phyloP scores from a whole-genome alignment of 164 flowering plant genomes.

The Stephania yunnanensis region DNA sequence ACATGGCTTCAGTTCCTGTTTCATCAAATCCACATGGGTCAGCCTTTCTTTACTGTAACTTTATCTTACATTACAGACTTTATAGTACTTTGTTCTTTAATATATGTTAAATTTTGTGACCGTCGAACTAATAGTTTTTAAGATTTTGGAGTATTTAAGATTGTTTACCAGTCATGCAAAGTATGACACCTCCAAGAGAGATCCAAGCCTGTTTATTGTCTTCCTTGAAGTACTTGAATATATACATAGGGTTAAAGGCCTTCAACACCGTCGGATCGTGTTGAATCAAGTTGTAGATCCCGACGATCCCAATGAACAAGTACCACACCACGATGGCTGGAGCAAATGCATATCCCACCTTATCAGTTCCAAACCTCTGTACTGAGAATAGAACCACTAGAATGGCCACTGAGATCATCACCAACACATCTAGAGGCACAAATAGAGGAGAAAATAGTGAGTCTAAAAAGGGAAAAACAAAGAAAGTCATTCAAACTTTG shows the following conservation, averaged over 20 bases:
- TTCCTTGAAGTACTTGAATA: slow-evolving; percentile 19
- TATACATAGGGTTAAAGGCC: slow-evolving; percentile 23
- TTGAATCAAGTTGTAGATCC: slow-evolving; percentile 16
- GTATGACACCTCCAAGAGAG: slow-evolving; percentile 28
- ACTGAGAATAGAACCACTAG: slow-evolving; percentile 21
- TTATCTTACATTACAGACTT: neutral
- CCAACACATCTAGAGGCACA: slow-evolving; percentile 19
- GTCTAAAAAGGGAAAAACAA: neutral
- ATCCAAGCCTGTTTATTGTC: slow-evolving; percentile 26
- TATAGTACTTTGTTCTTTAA: neutral
- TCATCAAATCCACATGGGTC: neutral
- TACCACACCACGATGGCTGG: slow-evolving; percentile 25
- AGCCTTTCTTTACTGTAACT: neutral
- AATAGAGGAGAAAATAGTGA: neutral
- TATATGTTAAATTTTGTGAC: no score
- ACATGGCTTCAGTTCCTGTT: slow-evolving; percentile 27
- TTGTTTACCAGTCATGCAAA: slow-evolving; percentile 26
- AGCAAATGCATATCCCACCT: slow-evolving; percentile 30
- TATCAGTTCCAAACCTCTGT: slow-evolving; percentile 32
- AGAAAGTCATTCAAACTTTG: neutral
- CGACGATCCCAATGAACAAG: slow-evolving; percentile 16
- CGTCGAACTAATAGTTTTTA: no score
- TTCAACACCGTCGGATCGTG: slow-evolving; percentile 22
- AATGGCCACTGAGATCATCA: slow-evolving; percentile 26
- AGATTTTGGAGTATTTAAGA: neutral